Evolutionary conservation across 495 filamentous ascomycete species (phyloP).

Genomic region (Xylaria castorea): DNA sequence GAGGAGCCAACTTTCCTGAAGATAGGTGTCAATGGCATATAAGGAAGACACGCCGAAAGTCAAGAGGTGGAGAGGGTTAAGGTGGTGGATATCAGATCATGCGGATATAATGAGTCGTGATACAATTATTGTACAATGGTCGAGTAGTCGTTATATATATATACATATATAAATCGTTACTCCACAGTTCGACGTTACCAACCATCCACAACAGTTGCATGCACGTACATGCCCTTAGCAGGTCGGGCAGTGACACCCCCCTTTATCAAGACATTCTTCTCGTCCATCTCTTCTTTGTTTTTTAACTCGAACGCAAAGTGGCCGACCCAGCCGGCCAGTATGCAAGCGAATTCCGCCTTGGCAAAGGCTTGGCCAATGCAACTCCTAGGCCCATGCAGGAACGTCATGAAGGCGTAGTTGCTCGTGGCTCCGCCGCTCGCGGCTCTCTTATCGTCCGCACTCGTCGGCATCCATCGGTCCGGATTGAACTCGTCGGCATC

Average conservation of each 20-base stretch:
- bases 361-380: conserved; percentile 78
- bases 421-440: conserved; percentile 58
- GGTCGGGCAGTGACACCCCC: conserved; percentile 68
- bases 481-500: conserved; percentile 65
- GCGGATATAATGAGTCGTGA: neutral
- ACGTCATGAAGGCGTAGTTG: conserved; percentile 67
- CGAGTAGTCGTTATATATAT: conserved; percentile 19
- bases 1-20: conserved; percentile 41
- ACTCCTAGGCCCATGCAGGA: conserved; percentile 65
- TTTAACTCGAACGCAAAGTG: conserved; percentile 70
- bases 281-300: conserved; percentile 60
- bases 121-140: conserved; percentile 8
- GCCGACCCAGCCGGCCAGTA: conserved; percentile 78
- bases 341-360: conserved; percentile 79
- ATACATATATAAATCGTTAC: conserved; percentile 16
- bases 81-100: neutral
- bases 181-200: conserved; percentile 56
- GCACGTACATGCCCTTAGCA: conserved; percentile 67
- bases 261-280: conserved; percentile 64
- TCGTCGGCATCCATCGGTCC: conserved; percentile 63
- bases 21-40: conserved; percentile 38
- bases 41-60: neutral
- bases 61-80: too few species aligned
- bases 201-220: conserved; percentile 64
- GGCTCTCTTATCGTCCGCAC: conserved; percentile 41